Conservation (phyloP, 352 stramenopile genomes). For the Phytopythium vexans region DNA sequence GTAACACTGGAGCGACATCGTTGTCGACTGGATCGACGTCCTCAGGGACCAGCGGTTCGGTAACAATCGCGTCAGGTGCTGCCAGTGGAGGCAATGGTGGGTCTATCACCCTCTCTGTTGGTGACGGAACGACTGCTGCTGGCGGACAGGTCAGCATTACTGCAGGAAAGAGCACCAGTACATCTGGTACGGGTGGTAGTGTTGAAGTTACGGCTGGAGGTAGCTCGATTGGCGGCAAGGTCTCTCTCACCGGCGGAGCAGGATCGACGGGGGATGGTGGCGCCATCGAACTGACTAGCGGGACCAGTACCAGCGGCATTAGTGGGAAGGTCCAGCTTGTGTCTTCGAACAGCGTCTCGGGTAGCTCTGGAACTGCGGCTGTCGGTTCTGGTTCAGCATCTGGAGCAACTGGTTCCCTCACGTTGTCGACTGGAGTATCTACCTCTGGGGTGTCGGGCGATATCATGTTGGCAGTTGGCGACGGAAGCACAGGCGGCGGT, state of each 20-base stretch:
- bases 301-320: constrained; percentile 18
- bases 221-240: constrained; percentile 28
- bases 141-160: constrained; percentile 15
- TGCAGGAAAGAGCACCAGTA: constrained; percentile 23
- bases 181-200: constrained; percentile 17
- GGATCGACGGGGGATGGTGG: constrained; percentile 38
- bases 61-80: constrained; percentile 28
- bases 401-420: constrained; percentile 32
- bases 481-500: constrained; percentile 15
- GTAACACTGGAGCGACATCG: constrained; percentile 24
- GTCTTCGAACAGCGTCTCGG: constrained; percentile 15
- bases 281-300: constrained; percentile 38
- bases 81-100: constrained; percentile 25
- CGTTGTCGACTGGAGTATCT: constrained; percentile 33
- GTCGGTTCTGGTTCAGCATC: constrained; percentile 23
- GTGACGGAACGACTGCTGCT: constrained; percentile 19
- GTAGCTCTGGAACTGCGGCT: constrained; percentile 15
- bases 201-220: constrained; percentile 18
- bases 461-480: constrained; percentile 30
- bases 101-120: constrained; percentile 29
- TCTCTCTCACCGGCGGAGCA: constrained; percentile 29
- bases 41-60: constrained; percentile 25
- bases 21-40: constrained; percentile 27
- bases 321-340: constrained; percentile 19
- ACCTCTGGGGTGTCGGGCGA: constrained; percentile 26